Conservation (phyloP, 2,329 filamentous ascomycete genomes). For the Alternaria incomplexa region DNA sequence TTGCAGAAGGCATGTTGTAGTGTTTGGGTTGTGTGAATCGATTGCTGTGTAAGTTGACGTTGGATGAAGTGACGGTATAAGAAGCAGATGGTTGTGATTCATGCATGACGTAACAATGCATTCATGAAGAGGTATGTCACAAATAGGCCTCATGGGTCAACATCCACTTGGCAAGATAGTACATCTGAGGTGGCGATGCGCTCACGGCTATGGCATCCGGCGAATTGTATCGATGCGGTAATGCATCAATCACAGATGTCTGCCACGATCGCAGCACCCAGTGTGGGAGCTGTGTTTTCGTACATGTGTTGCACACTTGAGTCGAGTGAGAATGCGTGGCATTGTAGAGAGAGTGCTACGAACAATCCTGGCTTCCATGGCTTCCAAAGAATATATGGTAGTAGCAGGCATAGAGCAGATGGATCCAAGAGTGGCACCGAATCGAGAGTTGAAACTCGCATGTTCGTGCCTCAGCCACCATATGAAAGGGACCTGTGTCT, state of each 20-base stretch:
- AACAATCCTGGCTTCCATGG: neutral
- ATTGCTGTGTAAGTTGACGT: neutral
- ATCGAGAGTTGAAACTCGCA: neutral
- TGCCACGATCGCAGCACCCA: neutral
- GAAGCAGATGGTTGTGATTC: neutral
- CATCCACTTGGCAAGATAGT: neutral
- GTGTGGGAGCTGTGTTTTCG: neutral
- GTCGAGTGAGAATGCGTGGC: neutral
- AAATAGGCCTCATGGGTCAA: neutral
- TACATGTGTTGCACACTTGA: neutral
- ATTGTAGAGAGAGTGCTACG: neutral
- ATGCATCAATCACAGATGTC: neutral
- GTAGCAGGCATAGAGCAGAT: neutral
- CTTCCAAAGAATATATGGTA: neutral
- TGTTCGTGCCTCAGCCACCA: neutral
- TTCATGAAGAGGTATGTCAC: constrained; percentile 7
- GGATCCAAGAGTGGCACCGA: neutral
- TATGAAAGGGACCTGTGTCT: neutral
- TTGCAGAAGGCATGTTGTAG: constrained; percentile 36
- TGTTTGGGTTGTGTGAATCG: neutral
- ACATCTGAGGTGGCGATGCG: neutral
- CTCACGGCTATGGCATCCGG: neutral
- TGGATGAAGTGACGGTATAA: neutral
- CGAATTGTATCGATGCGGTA: neutral
- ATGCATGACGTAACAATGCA: constrained; percentile 15